Conservation (phyloP, 148 eudicot species). For the Dianthus caryophyllus region DNA sequence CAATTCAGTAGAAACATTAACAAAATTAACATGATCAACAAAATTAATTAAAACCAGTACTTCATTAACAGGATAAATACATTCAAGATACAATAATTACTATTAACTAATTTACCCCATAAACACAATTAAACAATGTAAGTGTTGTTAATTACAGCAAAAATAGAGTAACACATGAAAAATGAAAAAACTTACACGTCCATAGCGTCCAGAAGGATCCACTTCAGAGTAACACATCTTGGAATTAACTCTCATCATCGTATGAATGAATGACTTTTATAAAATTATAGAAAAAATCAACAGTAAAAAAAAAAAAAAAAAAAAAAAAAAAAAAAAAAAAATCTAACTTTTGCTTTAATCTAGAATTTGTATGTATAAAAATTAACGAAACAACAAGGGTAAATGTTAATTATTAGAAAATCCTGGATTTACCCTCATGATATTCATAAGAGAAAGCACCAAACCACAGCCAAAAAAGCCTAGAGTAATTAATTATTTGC, state of each 20-base stretch:
- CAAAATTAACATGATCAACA: not conserved
- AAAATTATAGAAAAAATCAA: not conserved
- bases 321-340: not conserved
- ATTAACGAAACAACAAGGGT: not conserved
- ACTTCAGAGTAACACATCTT: slow-evolving; percentile 37
- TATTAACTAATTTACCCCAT: too few relatives aligned
- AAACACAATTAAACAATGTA: too few relatives aligned
- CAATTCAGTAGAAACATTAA: too few relatives aligned
- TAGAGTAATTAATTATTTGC: slow-evolving; percentile 67
- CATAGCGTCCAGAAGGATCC: slow-evolving; percentile 61
- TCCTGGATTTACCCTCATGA: slow-evolving; percentile 71
- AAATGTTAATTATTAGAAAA: slow-evolving; percentile 36
- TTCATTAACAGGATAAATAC: too few relatives aligned
- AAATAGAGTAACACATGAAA: too few relatives aligned
- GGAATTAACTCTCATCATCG: slow-evolving; percentile 25
- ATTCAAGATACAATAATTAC: too few relatives aligned
- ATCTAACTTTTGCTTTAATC: not conserved
- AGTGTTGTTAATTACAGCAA: too few relatives aligned
- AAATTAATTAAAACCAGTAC: not conserved
- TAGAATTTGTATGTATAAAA: not conserved
- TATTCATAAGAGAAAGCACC: slow-evolving; percentile 65
- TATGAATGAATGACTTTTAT: slow-evolving; percentile 16
- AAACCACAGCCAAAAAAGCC: slow-evolving; percentile 70
- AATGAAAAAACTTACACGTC: slow-evolving; percentile 67
- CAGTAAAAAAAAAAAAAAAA: not conserved